Conservation (phyloP, 2,329 filamentous ascomycete genomes). For the Penicillium sp. region DNA sequence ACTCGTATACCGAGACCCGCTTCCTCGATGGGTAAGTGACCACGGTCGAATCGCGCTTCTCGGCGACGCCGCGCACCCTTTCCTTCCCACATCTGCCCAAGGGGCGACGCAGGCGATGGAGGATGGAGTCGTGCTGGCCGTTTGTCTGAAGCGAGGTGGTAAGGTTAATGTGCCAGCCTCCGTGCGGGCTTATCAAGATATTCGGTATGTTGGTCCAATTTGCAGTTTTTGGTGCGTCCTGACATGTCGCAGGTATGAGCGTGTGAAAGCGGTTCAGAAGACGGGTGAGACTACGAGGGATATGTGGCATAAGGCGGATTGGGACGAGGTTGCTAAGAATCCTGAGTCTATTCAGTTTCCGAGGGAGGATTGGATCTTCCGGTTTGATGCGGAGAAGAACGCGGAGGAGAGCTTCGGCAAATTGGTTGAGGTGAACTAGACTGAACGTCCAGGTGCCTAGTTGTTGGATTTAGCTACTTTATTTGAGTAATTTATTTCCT, state of each 20-base stretch:
- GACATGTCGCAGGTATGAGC: slow-evolving; percentile 25
- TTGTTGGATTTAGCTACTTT: too few species aligned
- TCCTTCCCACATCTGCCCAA: slow-evolving; percentile 45
- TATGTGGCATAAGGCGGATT: slow-evolving; percentile 55
- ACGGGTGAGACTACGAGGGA: slow-evolving; percentile 50
- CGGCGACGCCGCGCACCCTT: slow-evolving; percentile 42
- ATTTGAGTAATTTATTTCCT: too few species aligned
- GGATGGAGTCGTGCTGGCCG: slow-evolving; percentile 42
- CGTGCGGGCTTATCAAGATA: slow-evolving; percentile 46
- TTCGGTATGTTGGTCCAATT: slow-evolving; percentile 36
- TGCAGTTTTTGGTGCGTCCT: too few species aligned
- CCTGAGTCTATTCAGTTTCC: slow-evolving; percentile 46
- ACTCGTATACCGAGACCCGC: slow-evolving; percentile 37
- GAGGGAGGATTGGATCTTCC: slow-evolving; percentile 50
- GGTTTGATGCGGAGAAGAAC: slow-evolving; percentile 51
- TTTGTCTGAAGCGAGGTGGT: slow-evolving; percentile 24
- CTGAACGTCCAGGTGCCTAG: too few species aligned
- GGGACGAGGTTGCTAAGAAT: slow-evolving; percentile 44
- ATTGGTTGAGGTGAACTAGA: slow-evolving; percentile 18
- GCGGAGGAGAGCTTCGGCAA: slow-evolving; percentile 43
- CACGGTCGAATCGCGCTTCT: slow-evolving; percentile 33
- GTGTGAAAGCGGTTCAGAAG: slow-evolving; percentile 49
- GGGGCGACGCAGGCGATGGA: slow-evolving; percentile 46
- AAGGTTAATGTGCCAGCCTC: slow-evolving; percentile 40
- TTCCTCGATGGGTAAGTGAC: slow-evolving; percentile 15